Percentiles rank a stretch among this genome's conserved stretches.
Evolutionary conservation across 305 asterid genomes (phyloP).

Genomic region (Solanum hybrid): DNA sequence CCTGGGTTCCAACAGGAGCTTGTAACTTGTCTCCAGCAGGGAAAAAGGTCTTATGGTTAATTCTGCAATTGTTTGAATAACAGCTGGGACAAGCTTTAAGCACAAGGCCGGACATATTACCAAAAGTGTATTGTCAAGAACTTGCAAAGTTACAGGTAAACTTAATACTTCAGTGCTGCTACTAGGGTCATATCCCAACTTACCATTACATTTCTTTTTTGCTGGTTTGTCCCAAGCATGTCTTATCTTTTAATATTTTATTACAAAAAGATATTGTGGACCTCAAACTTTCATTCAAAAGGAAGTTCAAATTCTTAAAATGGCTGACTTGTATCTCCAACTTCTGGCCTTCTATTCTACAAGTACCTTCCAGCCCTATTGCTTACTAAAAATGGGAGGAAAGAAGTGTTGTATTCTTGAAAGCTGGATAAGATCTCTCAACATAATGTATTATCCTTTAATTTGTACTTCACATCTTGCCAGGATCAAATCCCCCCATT

Average conservation of each 20-base stretch:
- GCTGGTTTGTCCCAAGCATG: neutral
- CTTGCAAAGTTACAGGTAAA: slow-evolving; percentile 85
- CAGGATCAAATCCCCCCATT: slow-evolving; percentile 99
- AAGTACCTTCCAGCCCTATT: neutral
- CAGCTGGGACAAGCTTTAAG: slow-evolving; percentile 99
- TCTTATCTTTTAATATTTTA: neutral
- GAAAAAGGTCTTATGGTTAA: slow-evolving; percentile 1
- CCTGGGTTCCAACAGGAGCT: slow-evolving; percentile 1
- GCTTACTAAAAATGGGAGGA: neutral
- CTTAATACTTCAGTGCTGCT: neutral
- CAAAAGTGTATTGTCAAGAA: slow-evolving; percentile 79
- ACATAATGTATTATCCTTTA: neutral
- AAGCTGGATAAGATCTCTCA: slow-evolving; percentile 10
- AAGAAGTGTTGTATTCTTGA: neutral
- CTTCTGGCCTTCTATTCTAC: neutral
- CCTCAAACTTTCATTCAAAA: neutral
- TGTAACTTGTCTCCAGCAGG: neutral
- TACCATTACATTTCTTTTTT: neutral
- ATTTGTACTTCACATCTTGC: slow-evolving; percentile 10
- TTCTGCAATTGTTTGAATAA: slow-evolving; percentile 18
- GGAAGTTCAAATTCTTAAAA: neutral
- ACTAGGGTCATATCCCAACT: neutral
- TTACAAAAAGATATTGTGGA: neutral
- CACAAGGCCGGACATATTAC: slow-evolving; percentile 94
- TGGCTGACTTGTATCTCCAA: neutral